Conservation (phyloP, 2,329 filamentous ascomycete species). For the Gnomoniopsis smithogilvyi region DNA sequence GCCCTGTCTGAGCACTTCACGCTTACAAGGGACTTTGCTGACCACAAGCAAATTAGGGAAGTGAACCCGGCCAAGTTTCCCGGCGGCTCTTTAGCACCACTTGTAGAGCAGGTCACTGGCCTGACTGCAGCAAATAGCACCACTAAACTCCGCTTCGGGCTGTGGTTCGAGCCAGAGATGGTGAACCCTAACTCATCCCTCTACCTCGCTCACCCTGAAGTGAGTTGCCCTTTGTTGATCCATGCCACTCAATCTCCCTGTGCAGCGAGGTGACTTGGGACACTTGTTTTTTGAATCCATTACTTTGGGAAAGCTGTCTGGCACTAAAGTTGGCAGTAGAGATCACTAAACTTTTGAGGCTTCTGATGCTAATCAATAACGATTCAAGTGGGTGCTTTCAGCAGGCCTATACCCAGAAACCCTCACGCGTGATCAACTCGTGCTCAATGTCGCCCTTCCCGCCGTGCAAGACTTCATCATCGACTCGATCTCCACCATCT, state of each 20-base stretch:
- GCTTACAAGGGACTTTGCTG: not conserved
- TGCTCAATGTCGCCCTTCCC: conserved; percentile 57
- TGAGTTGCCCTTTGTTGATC: conserved; percentile 30
- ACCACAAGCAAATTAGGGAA: conserved; percentile 19
- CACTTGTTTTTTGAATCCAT: not conserved
- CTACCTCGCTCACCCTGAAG: conserved; percentile 61
- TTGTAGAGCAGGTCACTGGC: conserved; percentile 49
- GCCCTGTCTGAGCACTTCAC: no score
- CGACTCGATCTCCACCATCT: conserved; percentile 47
- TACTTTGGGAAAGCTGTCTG: no score
- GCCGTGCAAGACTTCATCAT: conserved; percentile 65
- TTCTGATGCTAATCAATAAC: not conserved
- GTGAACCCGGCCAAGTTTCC: conserved; percentile 58
- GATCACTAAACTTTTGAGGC: no score
- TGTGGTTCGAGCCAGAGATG: conserved; percentile 70
- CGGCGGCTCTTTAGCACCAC: conserved; percentile 43
- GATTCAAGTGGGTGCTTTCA: conserved; percentile 39
- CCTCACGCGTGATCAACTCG: conserved; percentile 54
- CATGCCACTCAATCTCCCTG: not conserved
- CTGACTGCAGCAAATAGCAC: conserved; percentile 45
- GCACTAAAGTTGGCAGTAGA: no score
- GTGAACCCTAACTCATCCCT: conserved; percentile 60
- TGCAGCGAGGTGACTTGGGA: not conserved
- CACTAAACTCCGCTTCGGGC: conserved; percentile 53
- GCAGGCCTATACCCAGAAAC: conserved; percentile 55